Evolutionary conservation across 139 green algal species (phyloP).

Genomic region (Tetratostichococcus sp.): DNA sequence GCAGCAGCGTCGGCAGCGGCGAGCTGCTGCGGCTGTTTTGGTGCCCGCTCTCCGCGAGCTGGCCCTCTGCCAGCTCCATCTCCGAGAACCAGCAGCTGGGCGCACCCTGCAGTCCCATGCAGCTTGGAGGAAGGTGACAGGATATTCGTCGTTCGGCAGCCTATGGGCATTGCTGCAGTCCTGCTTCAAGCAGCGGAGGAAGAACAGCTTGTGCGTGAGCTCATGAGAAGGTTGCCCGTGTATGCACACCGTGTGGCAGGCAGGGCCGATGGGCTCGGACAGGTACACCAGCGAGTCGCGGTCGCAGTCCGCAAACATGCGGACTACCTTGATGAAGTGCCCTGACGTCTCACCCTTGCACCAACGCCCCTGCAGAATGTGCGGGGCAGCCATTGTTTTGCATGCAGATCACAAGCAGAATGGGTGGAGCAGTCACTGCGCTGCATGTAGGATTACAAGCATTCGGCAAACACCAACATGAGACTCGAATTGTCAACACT

Average conservation of each 20-base stretch:
- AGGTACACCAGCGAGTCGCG: slow-evolving; percentile 94
- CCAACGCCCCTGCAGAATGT: slow-evolving; percentile 73
- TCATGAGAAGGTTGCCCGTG: too few relatives aligned
- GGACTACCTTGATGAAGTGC: slow-evolving; percentile 82
- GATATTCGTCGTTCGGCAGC: too few relatives aligned
- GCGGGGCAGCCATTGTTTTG: too few relatives aligned
- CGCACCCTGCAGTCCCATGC: slow-evolving; percentile 65
- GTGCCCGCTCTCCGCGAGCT: slow-evolving; percentile 30
- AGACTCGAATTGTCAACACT: too few relatives aligned
- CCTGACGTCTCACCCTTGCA: slow-evolving; percentile 97
- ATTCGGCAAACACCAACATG: too few relatives aligned
- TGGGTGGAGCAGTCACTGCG: too few relatives aligned
- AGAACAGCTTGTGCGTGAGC: too few relatives aligned
- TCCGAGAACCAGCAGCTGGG: slow-evolving; percentile 87
- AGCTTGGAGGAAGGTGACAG: too few relatives aligned
- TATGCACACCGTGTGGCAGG: slow-evolving; percentile 92
- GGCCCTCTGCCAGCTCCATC: slow-evolving; percentile 1
- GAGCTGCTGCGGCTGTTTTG: slow-evolving; percentile 32
- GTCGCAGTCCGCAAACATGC: slow-evolving; percentile 86
- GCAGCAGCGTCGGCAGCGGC: slow-evolving; percentile 72
- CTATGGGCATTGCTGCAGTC: too few relatives aligned
- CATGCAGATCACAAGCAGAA: too few relatives aligned
- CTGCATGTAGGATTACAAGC: too few relatives aligned
- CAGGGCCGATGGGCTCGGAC: slow-evolving; percentile 74
- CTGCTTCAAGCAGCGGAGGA: too few relatives aligned